A percentile compares a stretch with the other conserved stretches of the same genome.
Conservation (phyloP, 2,329 filamentous ascomycete genomes). For the Penicillium frequentans region DNA sequence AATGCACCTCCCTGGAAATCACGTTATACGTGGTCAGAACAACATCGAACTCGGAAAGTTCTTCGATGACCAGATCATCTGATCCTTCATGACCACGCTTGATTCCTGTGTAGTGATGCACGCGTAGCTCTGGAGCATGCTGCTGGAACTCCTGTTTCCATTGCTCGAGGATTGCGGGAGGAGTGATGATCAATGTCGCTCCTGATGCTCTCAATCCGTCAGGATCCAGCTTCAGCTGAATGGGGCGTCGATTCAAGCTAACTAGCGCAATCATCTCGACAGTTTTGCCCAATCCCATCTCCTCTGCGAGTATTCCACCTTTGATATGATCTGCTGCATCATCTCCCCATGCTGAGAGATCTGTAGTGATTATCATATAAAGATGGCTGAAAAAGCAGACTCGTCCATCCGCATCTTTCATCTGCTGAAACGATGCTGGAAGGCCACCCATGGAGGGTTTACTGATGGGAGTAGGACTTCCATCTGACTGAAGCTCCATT, state of each 20-base stretch:
- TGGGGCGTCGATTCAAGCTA: conserved; percentile 37
- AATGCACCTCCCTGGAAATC: conserved; percentile 78
- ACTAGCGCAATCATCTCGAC: conserved; percentile 51
- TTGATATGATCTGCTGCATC: conserved; percentile 30
- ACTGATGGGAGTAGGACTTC: conserved; percentile 25
- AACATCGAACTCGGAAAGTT: conserved; percentile 54
- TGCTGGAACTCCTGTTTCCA: conserved; percentile 61
- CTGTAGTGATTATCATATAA: conserved; percentile 40
- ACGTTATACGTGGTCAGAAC: conserved; percentile 66
- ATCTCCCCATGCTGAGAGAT: conserved; percentile 36
- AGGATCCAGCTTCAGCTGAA: conserved; percentile 16
- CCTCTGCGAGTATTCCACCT: conserved; percentile 51
- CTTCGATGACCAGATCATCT: conserved; percentile 45
- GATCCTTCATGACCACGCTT: conserved; percentile 33
- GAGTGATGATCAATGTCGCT: conserved; percentile 64
- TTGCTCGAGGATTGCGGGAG: conserved; percentile 61
- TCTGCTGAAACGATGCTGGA: conserved; percentile 40
- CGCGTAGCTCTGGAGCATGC: conserved; percentile 58
- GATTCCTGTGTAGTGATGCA: conserved; percentile 60
- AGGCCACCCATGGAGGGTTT: conserved; percentile 16
- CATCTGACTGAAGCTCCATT: conserved; percentile 33
- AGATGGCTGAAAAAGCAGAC: conserved; percentile 44
- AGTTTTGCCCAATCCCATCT: conserved; percentile 54
- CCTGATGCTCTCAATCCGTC: conserved; percentile 42
- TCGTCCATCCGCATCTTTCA: conserved; percentile 39